These are phyloP conservation scores for Kodamaea suecica DNA, from an alignment of 1,139 yeast genomes.

Conservation along the genomic window DNA sequence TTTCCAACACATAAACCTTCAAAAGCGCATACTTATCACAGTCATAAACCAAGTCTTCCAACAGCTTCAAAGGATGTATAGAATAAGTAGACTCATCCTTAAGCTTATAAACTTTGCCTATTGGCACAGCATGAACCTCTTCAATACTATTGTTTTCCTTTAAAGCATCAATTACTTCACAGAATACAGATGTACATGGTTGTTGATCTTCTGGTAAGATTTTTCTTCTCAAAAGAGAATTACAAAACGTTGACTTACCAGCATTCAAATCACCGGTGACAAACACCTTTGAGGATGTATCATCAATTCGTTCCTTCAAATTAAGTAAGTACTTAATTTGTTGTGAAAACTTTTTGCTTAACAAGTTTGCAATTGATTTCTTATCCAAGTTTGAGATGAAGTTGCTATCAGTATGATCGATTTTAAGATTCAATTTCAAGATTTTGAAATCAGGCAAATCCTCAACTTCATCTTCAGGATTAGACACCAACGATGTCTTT, in stretches of 20 bases:
- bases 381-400: slow-evolving; percentile 57
- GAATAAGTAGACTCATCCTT: slow-evolving; percentile 66
- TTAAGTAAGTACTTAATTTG: slow-evolving; percentile 69
- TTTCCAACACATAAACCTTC: slow-evolving; percentile 79
- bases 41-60: slow-evolving; percentile 70
- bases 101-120: slow-evolving; percentile 55
- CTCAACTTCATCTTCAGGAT: slow-evolving; percentile 18
- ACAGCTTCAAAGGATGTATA: slow-evolving; percentile 48
- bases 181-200: slow-evolving; percentile 95
- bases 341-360: slow-evolving; percentile 61
- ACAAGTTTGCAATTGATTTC: slow-evolving; percentile 58
- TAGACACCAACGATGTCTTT: slow-evolving; percentile 26
- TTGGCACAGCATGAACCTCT: slow-evolving; percentile 91
- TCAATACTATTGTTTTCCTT: slow-evolving; percentile 71
- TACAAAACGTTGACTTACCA: slow-evolving; percentile 95
- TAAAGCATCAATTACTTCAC: slow-evolving; percentile 83
- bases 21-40: slow-evolving; percentile 70
- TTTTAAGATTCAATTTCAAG: slow-evolving; percentile 59
- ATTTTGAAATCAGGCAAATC: slow-evolving; percentile 50
- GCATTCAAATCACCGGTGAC: slow-evolving; percentile 97
- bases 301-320: slow-evolving; percentile 80
- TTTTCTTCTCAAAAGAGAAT: slow-evolving; percentile 75
- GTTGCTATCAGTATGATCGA: slow-evolving; percentile 49
- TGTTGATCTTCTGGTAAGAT: slow-evolving; percentile 94
- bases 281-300: slow-evolving; percentile 88